Evolutionary conservation across 1,284 basidiomycete genomes (phyloP).

Genomic region (Tremellales sp.): DNA sequence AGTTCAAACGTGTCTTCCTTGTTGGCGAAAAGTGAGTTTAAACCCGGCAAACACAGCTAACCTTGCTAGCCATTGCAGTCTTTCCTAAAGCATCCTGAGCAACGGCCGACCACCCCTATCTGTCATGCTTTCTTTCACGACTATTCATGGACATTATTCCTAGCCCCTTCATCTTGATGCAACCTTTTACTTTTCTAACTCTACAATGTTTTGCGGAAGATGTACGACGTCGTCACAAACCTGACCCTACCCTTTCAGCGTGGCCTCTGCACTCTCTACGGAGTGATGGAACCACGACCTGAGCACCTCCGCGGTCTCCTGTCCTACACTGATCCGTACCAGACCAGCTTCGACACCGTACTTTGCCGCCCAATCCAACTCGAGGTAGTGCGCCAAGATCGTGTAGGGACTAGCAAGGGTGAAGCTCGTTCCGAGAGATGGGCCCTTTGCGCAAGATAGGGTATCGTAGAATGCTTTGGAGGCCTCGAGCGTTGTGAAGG

Average conservation of each 20-base stretch:
- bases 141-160: slow-evolving; percentile 5
- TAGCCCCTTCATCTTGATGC: slow-evolving; percentile 3
- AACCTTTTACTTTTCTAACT: too few species aligned
- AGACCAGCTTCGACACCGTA: slow-evolving; percentile 82
- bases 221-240: background rate
- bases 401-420: slow-evolving; percentile 91
- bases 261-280: slow-evolving; percentile 54
- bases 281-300: slow-evolving; percentile 63
- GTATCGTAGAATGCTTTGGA: slow-evolving; percentile 83
- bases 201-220: background rate
- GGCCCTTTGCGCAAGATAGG: slow-evolving; percentile 81
- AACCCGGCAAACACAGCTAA: too few species aligned
- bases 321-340: slow-evolving; percentile 84
- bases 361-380: slow-evolving; percentile 85
- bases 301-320: slow-evolving; percentile 70
- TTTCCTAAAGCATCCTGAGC: background rate
- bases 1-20: slow-evolving; percentile 1
- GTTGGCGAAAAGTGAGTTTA: slow-evolving; percentile 11
- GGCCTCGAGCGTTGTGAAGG: slow-evolving; percentile 67
- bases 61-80: too few species aligned
- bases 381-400: slow-evolving; percentile 85
- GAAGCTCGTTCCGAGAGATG: slow-evolving; percentile 92
- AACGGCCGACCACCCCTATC: background rate
- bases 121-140: background rate
- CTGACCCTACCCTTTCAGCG: slow-evolving; percentile 7